These are phyloP conservation scores for Sugiyamaella qingdaonensis DNA, from an alignment of 805 yeast species.

Conservation along the genomic window DNA sequence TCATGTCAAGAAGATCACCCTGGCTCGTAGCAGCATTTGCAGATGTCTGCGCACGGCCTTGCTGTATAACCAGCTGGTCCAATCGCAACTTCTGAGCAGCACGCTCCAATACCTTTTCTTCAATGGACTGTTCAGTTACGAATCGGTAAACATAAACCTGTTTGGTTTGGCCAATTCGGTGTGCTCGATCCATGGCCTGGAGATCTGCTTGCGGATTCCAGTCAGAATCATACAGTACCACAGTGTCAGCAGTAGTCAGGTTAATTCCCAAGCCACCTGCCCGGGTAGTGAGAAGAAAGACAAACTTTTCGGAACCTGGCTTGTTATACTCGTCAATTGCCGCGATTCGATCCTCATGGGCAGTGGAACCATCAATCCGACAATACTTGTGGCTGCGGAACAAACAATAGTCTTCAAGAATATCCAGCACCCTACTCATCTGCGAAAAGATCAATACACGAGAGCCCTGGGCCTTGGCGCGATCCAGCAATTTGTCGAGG, in stretches of 20 bases:
- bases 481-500: constrained; percentile 73
- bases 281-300: constrained; percentile 84
- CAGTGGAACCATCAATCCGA: constrained; percentile 89
- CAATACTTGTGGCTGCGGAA: constrained; percentile 82
- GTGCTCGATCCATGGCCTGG: constrained; percentile 98
- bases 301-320: constrained; percentile 76
- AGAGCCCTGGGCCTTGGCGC: constrained; percentile 71
- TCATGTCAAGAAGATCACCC: constrained; percentile 80
- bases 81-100: constrained; percentile 91
- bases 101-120: constrained; percentile 90
- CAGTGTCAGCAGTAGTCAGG: constrained; percentile 87
- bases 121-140: constrained; percentile 93
- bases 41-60: constrained; percentile 59
- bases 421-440: constrained; percentile 86
- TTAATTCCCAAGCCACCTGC: constrained; percentile 98
- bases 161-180: constrained; percentile 93
- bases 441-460: constrained; percentile 90
- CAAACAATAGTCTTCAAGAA: constrained; percentile 85
- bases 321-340: constrained; percentile 90
- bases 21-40: constrained; percentile 43
- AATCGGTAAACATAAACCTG: constrained; percentile 90
- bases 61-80: constrained; percentile 94
- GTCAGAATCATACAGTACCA: constrained; percentile 83
- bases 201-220: constrained; percentile 99
- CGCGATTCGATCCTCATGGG: constrained; percentile 85